Evolutionary conservation across 2,329 filamentous ascomycete species (phyloP), one percentile per base, ranked within the genome.

Genomic region (Septoria linicola): DNA sequence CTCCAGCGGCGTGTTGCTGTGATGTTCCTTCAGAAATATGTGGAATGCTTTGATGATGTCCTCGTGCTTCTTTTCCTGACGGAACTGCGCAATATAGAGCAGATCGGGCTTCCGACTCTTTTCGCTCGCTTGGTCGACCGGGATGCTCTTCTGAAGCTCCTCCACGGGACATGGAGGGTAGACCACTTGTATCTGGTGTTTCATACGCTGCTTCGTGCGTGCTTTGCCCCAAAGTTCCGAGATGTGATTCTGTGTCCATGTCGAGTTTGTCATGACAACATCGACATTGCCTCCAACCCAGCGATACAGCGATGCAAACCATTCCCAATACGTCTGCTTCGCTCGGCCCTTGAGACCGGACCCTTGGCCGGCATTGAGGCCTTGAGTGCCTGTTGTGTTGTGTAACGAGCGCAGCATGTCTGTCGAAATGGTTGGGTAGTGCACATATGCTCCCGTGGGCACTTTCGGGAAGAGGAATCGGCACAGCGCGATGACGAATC

Each of bases 361-460:
- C 2, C 90, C 92, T 48, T 87, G 80, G 25, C 92, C 91, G 3
- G 91, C 88, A 67, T 97, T 93, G 49, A 95, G 77, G 2, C 92
- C 71, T 81, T 85, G 49, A 14, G n/a, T 41, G 68, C 87, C 41
- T 3, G 55, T 56, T 7, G 61, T 59, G 7, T 87, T 82, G 60
- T 90, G 82, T 7, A 61, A 47, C 6, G 60, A 62, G 17, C 83
- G 80, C 3, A 99, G 81, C 93, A 99, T 99, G 65, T 99, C 93
- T 43, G 90, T 99, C 2, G 91, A 96, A 47, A 99, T 99, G 49
- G 92, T 97, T 1, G 93, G 93, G 68, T 97, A 99, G 73, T 99
- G 93, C 1, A 97, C 91, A 67, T 99, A 99, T 45, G 93, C 91
- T 39, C 82, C 90, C 0, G 90, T 96, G 0, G 92, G 88, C 1